Conservation (phyloP, 208 protist species). For the Borovskyia barvae region DNA sequence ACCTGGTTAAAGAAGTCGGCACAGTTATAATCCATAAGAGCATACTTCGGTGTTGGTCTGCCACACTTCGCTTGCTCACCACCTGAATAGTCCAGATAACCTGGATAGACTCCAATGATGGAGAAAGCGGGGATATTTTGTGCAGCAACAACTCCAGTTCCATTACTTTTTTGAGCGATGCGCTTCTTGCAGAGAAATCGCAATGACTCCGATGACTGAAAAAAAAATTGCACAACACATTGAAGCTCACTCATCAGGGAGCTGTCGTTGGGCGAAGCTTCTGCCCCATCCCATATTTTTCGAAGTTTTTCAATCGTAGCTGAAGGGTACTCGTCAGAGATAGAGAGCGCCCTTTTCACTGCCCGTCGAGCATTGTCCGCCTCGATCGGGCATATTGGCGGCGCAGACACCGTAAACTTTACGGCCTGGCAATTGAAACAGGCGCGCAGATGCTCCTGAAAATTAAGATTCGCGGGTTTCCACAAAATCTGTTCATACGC, state of each 20-base stretch:
- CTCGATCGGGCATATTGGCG: constrained; percentile 7
- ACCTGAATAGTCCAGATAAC: constrained; percentile 66
- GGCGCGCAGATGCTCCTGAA: constrained; percentile 37
- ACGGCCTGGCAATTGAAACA: constrained; percentile 60
- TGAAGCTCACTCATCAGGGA: constrained; percentile 29
- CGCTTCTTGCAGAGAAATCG: constrained; percentile 36
- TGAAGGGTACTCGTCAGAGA: constrained; percentile 51
- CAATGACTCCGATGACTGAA: constrained; percentile 48
- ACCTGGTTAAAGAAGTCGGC: constrained; percentile 84
- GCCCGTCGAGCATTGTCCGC: constrained; percentile 42
- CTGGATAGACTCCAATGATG: constrained; percentile 78
- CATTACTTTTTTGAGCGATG: constrained; percentile 49
- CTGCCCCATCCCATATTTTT: constrained; percentile 6
- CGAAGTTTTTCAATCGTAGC: constrained; percentile 14
- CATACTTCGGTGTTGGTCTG: constrained; percentile 62
- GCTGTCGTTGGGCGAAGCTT: constrained; percentile 13
- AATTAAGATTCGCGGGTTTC: constrained; percentile 63
- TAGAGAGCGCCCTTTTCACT: constrained; percentile 35
- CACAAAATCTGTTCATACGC: constrained; percentile 47
- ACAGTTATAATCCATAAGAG: constrained; percentile 84
- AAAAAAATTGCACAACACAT: constrained; percentile 37
- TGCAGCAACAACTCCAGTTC: constrained; percentile 66
- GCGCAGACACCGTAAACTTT: constrained; percentile 5
- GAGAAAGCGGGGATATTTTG: constrained; percentile 67
- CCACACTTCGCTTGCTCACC: constrained; percentile 80